Percentiles rank a stretch among this genome's conserved stretches.
Evolutionary conservation across 2,329 filamentous ascomycete species (phyloP).

Genomic region (Monosporascus sp.): DNA sequence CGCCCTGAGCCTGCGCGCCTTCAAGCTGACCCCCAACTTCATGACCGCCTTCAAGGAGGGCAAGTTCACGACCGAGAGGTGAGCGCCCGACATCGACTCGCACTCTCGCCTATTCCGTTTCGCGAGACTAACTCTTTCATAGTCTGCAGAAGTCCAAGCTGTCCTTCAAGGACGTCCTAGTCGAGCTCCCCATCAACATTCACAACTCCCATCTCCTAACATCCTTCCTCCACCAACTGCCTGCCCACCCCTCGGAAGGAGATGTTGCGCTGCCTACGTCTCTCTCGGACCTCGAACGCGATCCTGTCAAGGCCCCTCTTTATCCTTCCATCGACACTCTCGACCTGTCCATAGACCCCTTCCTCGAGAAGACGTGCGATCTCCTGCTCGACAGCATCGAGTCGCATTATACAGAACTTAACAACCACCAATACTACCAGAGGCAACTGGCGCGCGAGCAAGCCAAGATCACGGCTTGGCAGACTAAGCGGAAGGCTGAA

Average conservation of each 20-base stretch:
- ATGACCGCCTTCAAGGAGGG: conserved; percentile 91
- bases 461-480: conserved; percentile 93
- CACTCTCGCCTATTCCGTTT: background rate
- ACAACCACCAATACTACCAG: conserved; percentile 98
- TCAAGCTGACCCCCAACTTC: conserved; percentile 81
- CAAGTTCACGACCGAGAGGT: conserved; percentile 97
- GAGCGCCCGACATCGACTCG: conserved; percentile 30
- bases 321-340: conserved; percentile 86
- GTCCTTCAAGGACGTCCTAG: conserved; percentile 86
- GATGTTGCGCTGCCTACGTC: conserved; percentile 73
- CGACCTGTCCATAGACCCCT: conserved; percentile 91
- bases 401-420: conserved; percentile 95
- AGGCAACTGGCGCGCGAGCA: conserved; percentile 90
- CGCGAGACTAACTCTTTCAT: conserved; percentile 6
- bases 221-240: conserved; percentile 89
- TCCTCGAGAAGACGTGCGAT: conserved; percentile 97
- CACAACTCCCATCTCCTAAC: conserved; percentile 98
- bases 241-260: conserved; percentile 57
- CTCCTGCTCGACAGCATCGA: conserved; percentile 95
- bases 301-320: conserved; percentile 59
- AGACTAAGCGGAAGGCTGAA: conserved; percentile 93
- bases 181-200: conserved; percentile 82
- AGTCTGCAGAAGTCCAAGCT: conserved; percentile 94
- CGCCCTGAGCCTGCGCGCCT: conserved; percentile 81
- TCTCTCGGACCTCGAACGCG: conserved; percentile 68